phyloP scores from a whole-genome alignment of 805 yeast species.

The Metschnikowia kunwiensis region DNA sequence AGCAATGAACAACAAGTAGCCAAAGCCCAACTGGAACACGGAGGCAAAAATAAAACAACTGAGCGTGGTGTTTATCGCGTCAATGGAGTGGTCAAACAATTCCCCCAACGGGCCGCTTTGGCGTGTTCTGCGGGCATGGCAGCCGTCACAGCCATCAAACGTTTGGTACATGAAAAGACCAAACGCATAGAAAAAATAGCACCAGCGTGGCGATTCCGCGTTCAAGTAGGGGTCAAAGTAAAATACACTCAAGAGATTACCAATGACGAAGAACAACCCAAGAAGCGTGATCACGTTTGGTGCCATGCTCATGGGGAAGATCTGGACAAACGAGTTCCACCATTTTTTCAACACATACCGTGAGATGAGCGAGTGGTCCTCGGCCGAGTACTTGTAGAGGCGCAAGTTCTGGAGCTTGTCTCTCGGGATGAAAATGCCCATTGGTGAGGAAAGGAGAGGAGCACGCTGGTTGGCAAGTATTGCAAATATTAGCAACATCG shows the following conservation, averaged over 20 bases:
- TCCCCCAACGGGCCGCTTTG: conserved; percentile 94
- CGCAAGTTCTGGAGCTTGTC: conserved; percentile 50
- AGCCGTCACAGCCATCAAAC: conserved; percentile 94
- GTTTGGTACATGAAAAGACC: conserved; percentile 91
- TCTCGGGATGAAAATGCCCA: conserved; percentile 67
- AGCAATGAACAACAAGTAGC: conserved; percentile 55
- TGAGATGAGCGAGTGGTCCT: conserved; percentile 77
- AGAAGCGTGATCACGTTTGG: conserved; percentile 85
- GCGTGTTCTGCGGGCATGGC: conserved; percentile 94
- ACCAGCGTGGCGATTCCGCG: conserved; percentile 66
- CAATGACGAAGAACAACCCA: conserved; percentile 70
- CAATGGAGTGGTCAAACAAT: conserved; percentile 84
- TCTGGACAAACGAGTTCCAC: conserved; percentile 68
- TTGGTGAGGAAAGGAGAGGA: conserved; percentile 19
- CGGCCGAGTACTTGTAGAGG: conserved; percentile 66
- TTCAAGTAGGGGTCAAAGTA: conserved; percentile 69
- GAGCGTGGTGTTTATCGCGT: conserved; percentile 73
- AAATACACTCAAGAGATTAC: conserved; percentile 62
- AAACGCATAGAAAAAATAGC: conserved; percentile 70
- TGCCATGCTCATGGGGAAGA: conserved; percentile 86
- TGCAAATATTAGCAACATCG: not conserved
- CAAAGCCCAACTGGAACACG: conserved; percentile 72
- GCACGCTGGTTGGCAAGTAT: not conserved
- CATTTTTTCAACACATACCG: conserved; percentile 75
- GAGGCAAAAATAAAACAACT: conserved; percentile 73